These are phyloP conservation scores for Herpotrichia juniperi DNA, from an alignment of 2,329 filamentous ascomycete species.

Conservation along the genomic window DNA sequence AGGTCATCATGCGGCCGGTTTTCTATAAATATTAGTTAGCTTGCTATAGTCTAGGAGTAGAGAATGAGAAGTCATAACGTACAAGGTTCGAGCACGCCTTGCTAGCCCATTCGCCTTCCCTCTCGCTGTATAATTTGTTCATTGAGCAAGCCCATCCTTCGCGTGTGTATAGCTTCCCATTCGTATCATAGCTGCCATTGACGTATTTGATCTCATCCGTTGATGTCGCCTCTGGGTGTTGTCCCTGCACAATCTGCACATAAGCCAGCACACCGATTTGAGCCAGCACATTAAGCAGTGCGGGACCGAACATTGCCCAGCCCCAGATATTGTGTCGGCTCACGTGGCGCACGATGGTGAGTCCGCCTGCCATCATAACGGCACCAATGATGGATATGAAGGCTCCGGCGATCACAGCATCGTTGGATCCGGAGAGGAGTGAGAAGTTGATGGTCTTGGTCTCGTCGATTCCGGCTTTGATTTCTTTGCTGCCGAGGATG, in stretches of 20 bases:
- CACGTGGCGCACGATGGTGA: neutral
- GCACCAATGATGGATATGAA: conserved; percentile 9
- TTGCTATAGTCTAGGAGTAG: neutral
- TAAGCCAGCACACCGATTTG: conserved; percentile 4
- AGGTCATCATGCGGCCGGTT: conserved; percentile 6
- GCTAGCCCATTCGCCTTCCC: conserved; percentile 6
- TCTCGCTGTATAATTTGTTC: conserved; percentile 6
- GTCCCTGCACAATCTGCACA: conserved; percentile 1
- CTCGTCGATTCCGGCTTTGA: neutral
- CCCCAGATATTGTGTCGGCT: conserved; percentile 5
- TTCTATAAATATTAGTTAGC: conserved; percentile 1
- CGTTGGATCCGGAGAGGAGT: conserved; percentile 5
- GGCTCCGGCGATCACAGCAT: conserved; percentile 6
- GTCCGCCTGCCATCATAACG: neutral
- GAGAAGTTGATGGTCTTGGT: conserved; percentile 9
- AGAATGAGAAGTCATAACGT: neutral
- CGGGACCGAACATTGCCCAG: conserved; percentile 3
- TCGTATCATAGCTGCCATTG: conserved; percentile 7
- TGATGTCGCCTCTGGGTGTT: conserved; percentile 5
- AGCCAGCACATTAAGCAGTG: conserved; percentile 2
- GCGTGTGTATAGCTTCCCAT: conserved; percentile 9
- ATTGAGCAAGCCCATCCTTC: conserved; percentile 11
- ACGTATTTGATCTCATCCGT: conserved; percentile 4
- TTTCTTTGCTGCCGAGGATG: conserved; percentile 11
- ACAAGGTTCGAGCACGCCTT: conserved; percentile 12